Percentiles rank a stretch among this genome's conserved stretches.
Evolutionary conservation across 345 rosid genomes (phyloP).

Genomic region (Nephelium lappaceum): DNA sequence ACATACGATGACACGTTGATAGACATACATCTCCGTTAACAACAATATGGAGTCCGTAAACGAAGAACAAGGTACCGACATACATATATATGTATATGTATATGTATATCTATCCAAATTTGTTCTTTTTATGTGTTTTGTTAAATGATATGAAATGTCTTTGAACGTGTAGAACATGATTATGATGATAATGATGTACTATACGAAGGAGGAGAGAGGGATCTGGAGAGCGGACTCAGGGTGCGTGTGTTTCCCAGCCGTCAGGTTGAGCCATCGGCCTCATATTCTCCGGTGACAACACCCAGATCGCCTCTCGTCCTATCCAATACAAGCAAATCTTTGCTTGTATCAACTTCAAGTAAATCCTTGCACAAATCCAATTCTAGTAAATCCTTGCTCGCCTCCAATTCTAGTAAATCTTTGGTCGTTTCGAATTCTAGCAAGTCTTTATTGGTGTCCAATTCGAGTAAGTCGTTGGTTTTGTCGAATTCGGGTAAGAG

Average conservation of each 20-base stretch:
- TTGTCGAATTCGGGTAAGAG: conserved; percentile 75
- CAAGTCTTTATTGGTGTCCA: conserved; percentile 51
- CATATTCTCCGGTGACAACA: conserved; percentile 43
- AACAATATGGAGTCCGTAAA: background rate
- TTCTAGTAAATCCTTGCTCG: conserved; percentile 56
- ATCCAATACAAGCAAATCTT: conserved; percentile 44
- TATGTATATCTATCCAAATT: background rate
- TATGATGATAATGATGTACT: conserved; percentile 4
- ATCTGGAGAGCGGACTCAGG: conserved; percentile 40
- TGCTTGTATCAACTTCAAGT: conserved; percentile 45
- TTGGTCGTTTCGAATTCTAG: conserved; percentile 45
- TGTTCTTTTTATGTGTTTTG: background rate
- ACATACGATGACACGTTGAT: background rate
- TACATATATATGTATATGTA: no score
- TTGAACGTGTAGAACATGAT: background rate
- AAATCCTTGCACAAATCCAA: conserved; percentile 48
- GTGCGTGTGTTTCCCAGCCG: conserved; percentile 22
- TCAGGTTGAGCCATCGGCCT: conserved; percentile 17
- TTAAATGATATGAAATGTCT: background rate
- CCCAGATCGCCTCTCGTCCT: conserved; percentile 42
- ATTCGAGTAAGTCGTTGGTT: conserved; percentile 58
- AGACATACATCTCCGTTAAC: background rate
- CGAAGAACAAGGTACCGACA: background rate
- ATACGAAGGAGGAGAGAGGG: conserved; percentile 37
- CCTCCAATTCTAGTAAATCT: conserved; percentile 58